A percentile compares a stretch with the other conserved stretches of the same genome.
Evolutionary conservation across 225 moss, liverwort and hornwort genomes (phyloP).

Genomic region (Marchantia polymorpha): DNA sequence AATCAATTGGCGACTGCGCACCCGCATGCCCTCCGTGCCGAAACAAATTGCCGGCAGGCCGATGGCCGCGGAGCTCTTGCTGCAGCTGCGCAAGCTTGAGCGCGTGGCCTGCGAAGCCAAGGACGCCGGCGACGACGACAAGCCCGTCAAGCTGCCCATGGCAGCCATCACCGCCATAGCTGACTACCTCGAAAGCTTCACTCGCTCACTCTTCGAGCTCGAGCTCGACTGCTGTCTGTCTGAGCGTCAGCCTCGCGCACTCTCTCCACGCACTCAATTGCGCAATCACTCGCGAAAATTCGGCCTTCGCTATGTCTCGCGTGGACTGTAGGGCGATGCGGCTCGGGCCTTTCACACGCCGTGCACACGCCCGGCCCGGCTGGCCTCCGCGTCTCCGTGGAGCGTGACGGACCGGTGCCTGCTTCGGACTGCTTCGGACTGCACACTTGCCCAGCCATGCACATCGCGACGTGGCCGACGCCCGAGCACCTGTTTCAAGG

Average conservation of each 20-base stretch:
- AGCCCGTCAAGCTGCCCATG: slow-evolving; percentile 4
- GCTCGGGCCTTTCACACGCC: slow-evolving; percentile 2
- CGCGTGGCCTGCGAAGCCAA: background rate
- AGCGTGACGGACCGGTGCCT: background rate
- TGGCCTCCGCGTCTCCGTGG: background rate
- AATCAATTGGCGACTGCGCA: background rate
- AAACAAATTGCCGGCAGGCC: background rate
- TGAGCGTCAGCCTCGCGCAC: background rate
- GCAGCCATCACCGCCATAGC: slow-evolving; percentile 37
- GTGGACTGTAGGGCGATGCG: background rate
- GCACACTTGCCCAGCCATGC: background rate
- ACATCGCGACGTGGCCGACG: background rate
- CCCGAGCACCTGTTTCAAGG: background rate
- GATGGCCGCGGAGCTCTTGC: background rate
- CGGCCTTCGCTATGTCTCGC: too few species aligned
- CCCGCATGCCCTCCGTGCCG: background rate
- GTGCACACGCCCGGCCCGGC: slow-evolving; percentile 5
- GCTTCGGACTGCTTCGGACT: too few species aligned
- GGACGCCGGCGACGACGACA: background rate
- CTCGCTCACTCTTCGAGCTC: background rate
- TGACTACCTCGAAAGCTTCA: background rate
- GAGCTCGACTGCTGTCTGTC: background rate
- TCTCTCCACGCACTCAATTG: background rate
- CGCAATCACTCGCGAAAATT: background rate
- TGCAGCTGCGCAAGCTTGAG: background rate